Evolutionary conservation across 2,329 filamentous ascomycete species (phyloP), one percentile per base, ranked within the genome.

Genomic region (Pseudocercospora ulei): DNA sequence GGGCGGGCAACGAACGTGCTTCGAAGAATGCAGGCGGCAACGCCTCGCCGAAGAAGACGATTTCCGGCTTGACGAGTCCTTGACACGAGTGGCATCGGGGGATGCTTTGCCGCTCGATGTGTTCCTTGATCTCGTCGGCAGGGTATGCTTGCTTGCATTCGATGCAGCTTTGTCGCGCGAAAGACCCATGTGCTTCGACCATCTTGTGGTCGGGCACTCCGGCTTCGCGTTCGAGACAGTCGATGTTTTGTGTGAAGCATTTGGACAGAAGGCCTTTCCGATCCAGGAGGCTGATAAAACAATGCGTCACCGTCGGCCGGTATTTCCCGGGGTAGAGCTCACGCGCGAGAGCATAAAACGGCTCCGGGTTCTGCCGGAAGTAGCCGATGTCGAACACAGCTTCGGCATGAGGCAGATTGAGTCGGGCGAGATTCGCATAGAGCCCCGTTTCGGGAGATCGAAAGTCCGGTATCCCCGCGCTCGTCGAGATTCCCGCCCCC

Each of bases 211-310:
- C 71, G 0, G 86, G 82, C 1, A 98, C 78, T 16, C 90, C 90
- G 7, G 88, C 90, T 50, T 75, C 72, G 13, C 87, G 76, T 64
- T 98, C 90, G 7, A 98, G 71, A 55, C 86, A 94, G 65, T 98
- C 90, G 51, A 98, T 96, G 57, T 98, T 98, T 58, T 98, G 90
- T 0, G 90, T 95, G 62, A 96, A 98, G 37, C 90, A 74, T 68
- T 86, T 90, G 49, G 80, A 67, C 14, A 98, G 67, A 25, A 88
- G 67, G 3, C 75, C 76, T 63, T 92, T 94, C 44, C 78, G 68
- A 41, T 87, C 73, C 9, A 96, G 75, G 14, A 98, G 68, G 8
- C 76, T 72, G 54, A 98, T 78, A 62, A 98, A 98, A 22, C 76
- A 80, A 63, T 98, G 90, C 1, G 86, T 82, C 38, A 96, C 69